Evolutionary conservation across 345 rosid genomes (phyloP).

Genomic region (Hibiscus trionum): DNA sequence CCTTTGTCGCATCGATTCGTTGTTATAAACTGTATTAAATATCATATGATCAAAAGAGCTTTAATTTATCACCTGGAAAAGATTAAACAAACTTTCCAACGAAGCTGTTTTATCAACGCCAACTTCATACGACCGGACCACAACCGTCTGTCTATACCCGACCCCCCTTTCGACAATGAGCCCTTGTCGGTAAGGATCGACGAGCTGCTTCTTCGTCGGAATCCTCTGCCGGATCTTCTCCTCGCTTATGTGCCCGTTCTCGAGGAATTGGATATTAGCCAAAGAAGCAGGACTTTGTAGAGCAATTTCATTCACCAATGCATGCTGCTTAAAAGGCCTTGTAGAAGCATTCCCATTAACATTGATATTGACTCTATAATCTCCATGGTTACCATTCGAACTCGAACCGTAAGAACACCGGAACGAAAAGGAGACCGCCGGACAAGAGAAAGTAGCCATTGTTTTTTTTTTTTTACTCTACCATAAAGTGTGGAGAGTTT

Average conservation of each 20-base stretch:
- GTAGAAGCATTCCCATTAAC: neutral
- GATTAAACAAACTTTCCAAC: constrained; percentile 51
- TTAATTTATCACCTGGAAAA: constrained; percentile 40
- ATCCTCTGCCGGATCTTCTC: constrained; percentile 43
- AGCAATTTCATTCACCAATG: neutral
- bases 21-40: too few relatives aligned
- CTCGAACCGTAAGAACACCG: neutral
- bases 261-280: constrained; percentile 9
- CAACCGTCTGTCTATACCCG: constrained; percentile 53
- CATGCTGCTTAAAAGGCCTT: neutral
- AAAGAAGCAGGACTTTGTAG: constrained; percentile 5
- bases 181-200: constrained; percentile 57
- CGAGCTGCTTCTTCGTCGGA: constrained; percentile 47
- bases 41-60: neutral
- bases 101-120: constrained; percentile 60
- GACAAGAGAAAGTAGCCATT: constrained; percentile 7
- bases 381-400: neutral
- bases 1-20: too few relatives aligned
- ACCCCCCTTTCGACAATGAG: constrained; percentile 44
- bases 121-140: constrained; percentile 58
- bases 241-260: constrained; percentile 19
- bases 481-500: neutral
- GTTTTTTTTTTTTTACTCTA: neutral
- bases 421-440: neutral
- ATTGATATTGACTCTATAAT: neutral